Percentiles rank a stretch among this genome's conserved stretches.
phyloP scores from a whole-genome alignment of 2,329 filamentous ascomycete genomes.

The Fusarium vanettenii region DNA sequence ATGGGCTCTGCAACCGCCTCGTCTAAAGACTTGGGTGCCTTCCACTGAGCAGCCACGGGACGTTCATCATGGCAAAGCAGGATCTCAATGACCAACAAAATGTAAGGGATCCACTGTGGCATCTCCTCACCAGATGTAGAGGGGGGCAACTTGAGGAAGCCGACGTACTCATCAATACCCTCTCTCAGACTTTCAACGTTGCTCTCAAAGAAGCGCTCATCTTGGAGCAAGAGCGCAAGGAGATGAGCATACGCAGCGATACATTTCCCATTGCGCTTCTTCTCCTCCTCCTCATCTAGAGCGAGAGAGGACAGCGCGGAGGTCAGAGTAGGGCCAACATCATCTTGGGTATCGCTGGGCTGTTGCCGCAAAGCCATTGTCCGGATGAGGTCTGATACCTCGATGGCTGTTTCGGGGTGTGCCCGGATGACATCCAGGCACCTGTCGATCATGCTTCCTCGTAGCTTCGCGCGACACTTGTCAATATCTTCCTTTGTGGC shows the following conservation, averaged over 20 bases:
- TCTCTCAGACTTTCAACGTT: conserved; percentile 81
- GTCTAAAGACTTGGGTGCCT: conserved; percentile 61
- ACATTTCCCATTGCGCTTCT: conserved; percentile 70
- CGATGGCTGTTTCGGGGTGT: conserved; percentile 89
- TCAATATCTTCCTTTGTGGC: conserved; percentile 81
- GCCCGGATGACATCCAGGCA: conserved; percentile 90
- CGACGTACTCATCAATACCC: conserved; percentile 79
- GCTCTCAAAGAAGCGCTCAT: conserved; percentile 81
- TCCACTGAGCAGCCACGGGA: conserved; percentile 80
- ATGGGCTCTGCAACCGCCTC: conserved; percentile 64
- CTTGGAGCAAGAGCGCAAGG: conserved; percentile 86
- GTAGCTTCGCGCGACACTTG: conserved; percentile 76
- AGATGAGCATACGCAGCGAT: conserved; percentile 94
- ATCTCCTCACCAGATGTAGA: conserved; percentile 78
- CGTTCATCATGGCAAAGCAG: conserved; percentile 90
- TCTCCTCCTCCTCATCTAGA: conserved; percentile 70
- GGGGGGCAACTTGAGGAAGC: conserved; percentile 79
- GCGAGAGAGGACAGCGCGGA: conserved; percentile 82
- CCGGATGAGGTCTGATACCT: conserved; percentile 87
- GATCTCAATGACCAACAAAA: conserved; percentile 90
- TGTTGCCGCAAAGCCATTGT: conserved; percentile 73
- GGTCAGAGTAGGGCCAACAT: conserved; percentile 85
- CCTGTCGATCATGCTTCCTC: conserved; percentile 84
- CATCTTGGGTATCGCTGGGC: conserved; percentile 68
- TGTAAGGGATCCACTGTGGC: conserved; percentile 92